These are phyloP conservation scores for Annulohypoxylon nitens DNA, from an alignment of 495 filamentous ascomycete genomes.

Conservation along the genomic window DNA sequence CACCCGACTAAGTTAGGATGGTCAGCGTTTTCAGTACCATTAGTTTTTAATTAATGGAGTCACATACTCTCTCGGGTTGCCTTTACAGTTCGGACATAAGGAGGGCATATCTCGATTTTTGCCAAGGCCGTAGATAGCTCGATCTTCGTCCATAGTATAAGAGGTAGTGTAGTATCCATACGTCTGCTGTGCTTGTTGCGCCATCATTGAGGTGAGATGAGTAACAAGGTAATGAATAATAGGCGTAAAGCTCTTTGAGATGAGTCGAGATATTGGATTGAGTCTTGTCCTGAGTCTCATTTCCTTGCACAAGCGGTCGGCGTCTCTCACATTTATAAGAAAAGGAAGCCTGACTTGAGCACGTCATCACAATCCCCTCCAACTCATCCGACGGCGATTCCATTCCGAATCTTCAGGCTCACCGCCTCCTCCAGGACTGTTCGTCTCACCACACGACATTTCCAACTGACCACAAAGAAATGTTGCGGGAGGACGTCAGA, in stretches of 20 bases:
- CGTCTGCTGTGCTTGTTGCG: constrained; percentile 27
- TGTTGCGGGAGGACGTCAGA: not conserved
- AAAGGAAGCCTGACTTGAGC: not conserved
- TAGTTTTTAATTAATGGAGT: not conserved
- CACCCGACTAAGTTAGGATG: constrained; percentile 24
- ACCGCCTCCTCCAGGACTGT: constrained; percentile 19
- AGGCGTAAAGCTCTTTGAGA: not conserved
- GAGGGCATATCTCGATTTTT: constrained; percentile 43
- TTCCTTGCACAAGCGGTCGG: not conserved
- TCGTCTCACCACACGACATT: constrained; percentile 32
- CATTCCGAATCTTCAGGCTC: constrained; percentile 26
- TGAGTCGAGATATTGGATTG: no score
- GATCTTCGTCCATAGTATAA: constrained; percentile 35
- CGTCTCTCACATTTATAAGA: constrained; percentile 19
- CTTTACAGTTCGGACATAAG: constrained; percentile 42
- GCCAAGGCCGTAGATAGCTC: constrained; percentile 39
- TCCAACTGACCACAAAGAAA: constrained; percentile 27
- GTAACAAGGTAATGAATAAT: not conserved
- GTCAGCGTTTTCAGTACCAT: not conserved
- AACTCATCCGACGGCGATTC: constrained; percentile 9
- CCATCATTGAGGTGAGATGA: constrained; percentile 8
- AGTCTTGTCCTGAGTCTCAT: not conserved
- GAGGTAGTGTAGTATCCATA: constrained; percentile 32
- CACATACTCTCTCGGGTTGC: constrained; percentile 44
- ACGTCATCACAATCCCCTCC: not conserved